Base-by-base conservation (phyloP, 768 basidiomycete species). In the Scleroderma citrinum region DNA sequence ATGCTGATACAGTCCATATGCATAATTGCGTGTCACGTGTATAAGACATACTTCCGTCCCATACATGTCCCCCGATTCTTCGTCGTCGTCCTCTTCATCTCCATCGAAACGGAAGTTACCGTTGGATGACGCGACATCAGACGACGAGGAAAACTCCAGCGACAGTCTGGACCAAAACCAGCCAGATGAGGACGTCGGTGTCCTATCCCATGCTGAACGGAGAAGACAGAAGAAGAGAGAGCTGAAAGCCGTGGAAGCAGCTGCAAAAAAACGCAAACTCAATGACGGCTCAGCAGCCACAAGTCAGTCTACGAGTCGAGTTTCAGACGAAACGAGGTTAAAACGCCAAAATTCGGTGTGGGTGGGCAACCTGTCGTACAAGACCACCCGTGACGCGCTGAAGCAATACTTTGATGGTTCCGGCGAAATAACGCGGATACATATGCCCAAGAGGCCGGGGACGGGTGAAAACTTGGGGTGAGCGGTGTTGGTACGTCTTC, bases 311-410 rank as follows among this genome's bases (percentile, higher is more conserved):
- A 60, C 52, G 47, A 12, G 19, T 24, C 19, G 19, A 8, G 43
- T 50, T 36, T 21, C 51, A 34, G 46, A 31, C 45, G 52, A 56
- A 54, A 60, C 48, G 56, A 53, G 60, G 41, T 62, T 64, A 13
- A 83, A 82, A 65, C 80, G 86, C 21, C 81, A 89, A 66, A 83
- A 94, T 63, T 94, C 91, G 5, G 76, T 97, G 41, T 98, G 95
- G 95, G 87, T 97, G 26, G 95, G 95, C 36, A 98, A 98, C 68
- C 63, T 98, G 64, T 77, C 87, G 6, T 98, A 87, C 76, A 87
- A 86, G 68, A 97, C 95, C 45, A 88, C 85, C 0, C 71, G 76
- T 49, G 81, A 86, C 11, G 71, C 83, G n/a, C 69, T 98, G 29
- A 76, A 73, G 36, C 59, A 56, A 26, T 92, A 91, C 67, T 91